Evolutionary conservation across 805 yeast genomes (phyloP).

Genomic region (Metschnikowia vanudenii): DNA sequence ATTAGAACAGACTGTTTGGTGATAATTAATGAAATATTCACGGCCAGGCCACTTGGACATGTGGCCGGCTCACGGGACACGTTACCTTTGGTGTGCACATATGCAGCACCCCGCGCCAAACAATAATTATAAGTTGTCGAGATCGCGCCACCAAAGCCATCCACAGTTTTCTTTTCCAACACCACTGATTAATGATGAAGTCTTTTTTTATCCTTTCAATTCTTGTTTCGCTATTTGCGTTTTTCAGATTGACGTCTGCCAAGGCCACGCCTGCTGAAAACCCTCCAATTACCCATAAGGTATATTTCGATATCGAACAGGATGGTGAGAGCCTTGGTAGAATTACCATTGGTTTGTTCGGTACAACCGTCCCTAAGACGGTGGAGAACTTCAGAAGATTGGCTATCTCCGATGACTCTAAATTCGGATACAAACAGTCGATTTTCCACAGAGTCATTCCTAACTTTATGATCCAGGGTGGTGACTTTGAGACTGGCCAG

Average conservation of each 20-base stretch:
- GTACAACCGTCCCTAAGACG: constrained; percentile 82
- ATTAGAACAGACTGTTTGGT: too few species aligned
- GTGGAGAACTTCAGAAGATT: constrained; percentile 84
- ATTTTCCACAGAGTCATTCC: constrained; percentile 73
- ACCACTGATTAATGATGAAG: constrained; percentile 14
- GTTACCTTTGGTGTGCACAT: too few species aligned
- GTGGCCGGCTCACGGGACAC: too few species aligned
- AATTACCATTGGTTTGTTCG: constrained; percentile 83
- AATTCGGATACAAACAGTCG: constrained; percentile 60
- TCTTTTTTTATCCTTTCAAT: constrained; percentile 14
- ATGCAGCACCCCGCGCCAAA: neutral
- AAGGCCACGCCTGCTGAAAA: constrained; percentile 30
- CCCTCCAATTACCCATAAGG: constrained; percentile 70
- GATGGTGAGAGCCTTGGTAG: constrained; percentile 79
- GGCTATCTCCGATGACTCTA: constrained; percentile 58
- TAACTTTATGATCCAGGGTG: constrained; percentile 83
- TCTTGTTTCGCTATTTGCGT: constrained; percentile 14
- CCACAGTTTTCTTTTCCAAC: neutral
- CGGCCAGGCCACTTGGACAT: too few species aligned
- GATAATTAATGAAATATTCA: too few species aligned
- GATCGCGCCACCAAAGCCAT: neutral
- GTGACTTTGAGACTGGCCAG: constrained; percentile 70
- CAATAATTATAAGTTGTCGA: neutral
- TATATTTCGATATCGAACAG: constrained; percentile 80
- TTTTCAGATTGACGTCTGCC: constrained; percentile 12